Evolutionary conservation across 176 grass and related monocot genomes (phyloP).

Genomic region (Eleusine coracana): DNA sequence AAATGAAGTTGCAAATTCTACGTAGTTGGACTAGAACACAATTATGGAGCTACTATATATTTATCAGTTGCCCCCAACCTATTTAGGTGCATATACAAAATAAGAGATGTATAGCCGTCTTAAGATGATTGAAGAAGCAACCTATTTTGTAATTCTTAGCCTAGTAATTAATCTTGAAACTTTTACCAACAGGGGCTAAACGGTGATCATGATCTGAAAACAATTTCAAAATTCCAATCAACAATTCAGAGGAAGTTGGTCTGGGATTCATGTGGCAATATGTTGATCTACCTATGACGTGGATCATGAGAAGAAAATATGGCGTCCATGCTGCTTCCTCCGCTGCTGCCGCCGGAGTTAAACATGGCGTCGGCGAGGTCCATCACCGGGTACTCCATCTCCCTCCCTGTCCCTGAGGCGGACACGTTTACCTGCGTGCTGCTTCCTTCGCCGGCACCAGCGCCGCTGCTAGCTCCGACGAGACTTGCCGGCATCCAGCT

Average conservation of each 20-base stretch:
- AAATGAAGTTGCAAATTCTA: no score
- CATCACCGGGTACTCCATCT: slow-evolving; percentile 41
- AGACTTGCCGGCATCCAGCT: slow-evolving; percentile 44
- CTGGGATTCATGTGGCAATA: background rate
- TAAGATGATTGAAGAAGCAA: no score
- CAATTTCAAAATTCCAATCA: slow-evolving; percentile 4
- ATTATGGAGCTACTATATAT: no score
- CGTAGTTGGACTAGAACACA: no score
- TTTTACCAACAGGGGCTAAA: background rate
- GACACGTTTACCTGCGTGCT: background rate
- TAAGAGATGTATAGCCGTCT: no score
- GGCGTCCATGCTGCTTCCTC: slow-evolving; percentile 72
- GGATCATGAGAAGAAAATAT: slow-evolving; percentile 55
- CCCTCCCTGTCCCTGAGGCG: slow-evolving; percentile 24
- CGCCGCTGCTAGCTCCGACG: background rate
- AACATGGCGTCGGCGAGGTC: slow-evolving; percentile 77
- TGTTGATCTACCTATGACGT: slow-evolving; percentile 37
- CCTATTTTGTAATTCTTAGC: no score
- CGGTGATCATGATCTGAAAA: background rate
- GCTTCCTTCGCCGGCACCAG: slow-evolving; percentile 5
- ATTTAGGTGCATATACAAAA: no score
- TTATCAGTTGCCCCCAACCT: no score
- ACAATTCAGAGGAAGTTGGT: background rate
- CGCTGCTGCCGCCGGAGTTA: slow-evolving; percentile 62
- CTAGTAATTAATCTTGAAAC: no score